Percentiles rank a stretch among this genome's conserved stretches.
Evolutionary conservation across 805 yeast genomes (phyloP).

Genomic region (Myxozyma sirexii): DNA sequence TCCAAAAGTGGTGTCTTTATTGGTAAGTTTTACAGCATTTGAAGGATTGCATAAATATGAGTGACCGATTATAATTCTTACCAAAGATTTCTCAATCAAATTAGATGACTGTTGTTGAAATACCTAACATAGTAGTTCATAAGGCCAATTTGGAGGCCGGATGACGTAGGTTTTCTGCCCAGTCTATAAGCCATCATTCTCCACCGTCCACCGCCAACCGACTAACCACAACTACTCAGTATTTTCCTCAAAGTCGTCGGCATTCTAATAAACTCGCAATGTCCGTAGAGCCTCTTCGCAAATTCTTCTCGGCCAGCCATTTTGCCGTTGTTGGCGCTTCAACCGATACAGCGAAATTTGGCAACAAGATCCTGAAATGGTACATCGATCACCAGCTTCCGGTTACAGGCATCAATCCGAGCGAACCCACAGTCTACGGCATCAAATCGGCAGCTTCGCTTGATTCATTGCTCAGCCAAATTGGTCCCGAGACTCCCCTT

Average conservation of each 20-base stretch:
- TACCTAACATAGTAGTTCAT: too few relatives aligned
- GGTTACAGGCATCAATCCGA: constrained; percentile 69
- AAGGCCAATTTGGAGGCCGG: too few relatives aligned
- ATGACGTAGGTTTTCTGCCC: too few relatives aligned
- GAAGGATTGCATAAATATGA: too few relatives aligned
- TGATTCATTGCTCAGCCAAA: constrained; percentile 26
- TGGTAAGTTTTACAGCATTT: neutral
- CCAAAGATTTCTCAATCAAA: too few relatives aligned
- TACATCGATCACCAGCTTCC: constrained; percentile 59
- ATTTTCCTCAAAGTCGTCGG: too few relatives aligned
- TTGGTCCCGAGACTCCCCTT: constrained; percentile 47
- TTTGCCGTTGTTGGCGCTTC: constrained; percentile 77
- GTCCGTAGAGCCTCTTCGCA: constrained; percentile 36
- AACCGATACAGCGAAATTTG: constrained; percentile 63
- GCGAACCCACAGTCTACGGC: constrained; percentile 52
- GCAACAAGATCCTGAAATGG: constrained; percentile 71
- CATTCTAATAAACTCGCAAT: too few relatives aligned
- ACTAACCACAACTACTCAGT: too few relatives aligned
- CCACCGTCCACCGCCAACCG: too few relatives aligned
- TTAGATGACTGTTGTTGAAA: too few relatives aligned
- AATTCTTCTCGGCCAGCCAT: constrained; percentile 55
- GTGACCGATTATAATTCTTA: too few relatives aligned
- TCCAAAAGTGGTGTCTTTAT: neutral
- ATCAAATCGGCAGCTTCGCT: constrained; percentile 42
- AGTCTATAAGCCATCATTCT: too few relatives aligned